Conservation (phyloP, 768 basidiomycete species). For the Suillus paluster region DNA sequence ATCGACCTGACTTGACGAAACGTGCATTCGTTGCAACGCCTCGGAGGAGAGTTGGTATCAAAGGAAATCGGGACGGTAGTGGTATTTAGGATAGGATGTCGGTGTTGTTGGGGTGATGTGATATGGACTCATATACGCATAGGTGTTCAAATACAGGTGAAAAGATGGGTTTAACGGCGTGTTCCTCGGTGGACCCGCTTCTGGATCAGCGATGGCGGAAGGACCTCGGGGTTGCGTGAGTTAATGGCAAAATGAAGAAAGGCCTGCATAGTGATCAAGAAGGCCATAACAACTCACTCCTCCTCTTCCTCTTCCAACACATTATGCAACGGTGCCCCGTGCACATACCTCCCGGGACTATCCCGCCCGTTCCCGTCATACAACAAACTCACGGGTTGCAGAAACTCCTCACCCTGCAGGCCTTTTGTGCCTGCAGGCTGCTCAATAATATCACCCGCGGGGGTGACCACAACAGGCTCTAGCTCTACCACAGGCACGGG, state of each 20-base stretch:
- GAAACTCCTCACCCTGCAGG: conserved; percentile 13
- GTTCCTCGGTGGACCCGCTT: not conserved
- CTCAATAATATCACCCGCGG: conserved; percentile 26
- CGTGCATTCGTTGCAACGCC: not conserved
- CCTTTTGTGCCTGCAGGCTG: conserved; percentile 24
- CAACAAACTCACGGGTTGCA: conserved; percentile 39
- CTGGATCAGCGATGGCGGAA: not conserved
- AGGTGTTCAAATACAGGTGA: not conserved
- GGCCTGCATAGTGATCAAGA: not conserved
- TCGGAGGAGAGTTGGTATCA: conserved; percentile 9
- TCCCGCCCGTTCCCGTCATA: conserved; percentile 56
- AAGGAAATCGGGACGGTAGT: not conserved
- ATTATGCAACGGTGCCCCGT: conserved; percentile 86
- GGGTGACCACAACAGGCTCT: conserved; percentile 17
- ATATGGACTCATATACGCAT: conserved; percentile 4
- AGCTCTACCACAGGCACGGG: conserved; percentile 6
- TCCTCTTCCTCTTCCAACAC: conserved; percentile 86
- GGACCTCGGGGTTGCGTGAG: not conserved
- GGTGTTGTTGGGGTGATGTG: not conserved
- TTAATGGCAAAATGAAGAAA: not conserved
- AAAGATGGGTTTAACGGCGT: not conserved
- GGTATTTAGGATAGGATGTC: conserved; percentile 11
- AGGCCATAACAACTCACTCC: conserved; percentile 31
- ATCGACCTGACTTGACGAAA: not conserved
- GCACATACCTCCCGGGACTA: conserved; percentile 76